Base-by-base conservation (phyloP, 2,329 filamentous ascomycete genomes). In the Botrytis hyacinthi region DNA sequence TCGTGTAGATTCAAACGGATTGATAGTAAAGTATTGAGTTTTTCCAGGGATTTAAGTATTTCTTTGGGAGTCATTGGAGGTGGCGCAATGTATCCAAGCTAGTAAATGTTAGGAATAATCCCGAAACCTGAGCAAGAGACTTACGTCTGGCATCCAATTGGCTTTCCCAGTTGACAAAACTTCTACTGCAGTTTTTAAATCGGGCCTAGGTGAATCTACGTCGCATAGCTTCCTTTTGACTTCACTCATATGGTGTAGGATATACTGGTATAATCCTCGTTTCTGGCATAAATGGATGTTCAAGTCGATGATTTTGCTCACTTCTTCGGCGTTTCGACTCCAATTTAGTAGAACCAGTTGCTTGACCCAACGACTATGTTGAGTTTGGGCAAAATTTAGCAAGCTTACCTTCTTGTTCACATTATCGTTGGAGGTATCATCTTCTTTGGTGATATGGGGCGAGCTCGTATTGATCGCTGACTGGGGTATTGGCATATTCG, bases 291-390 rank as follows among this genome's bases (percentile, higher is more conserved):
- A 86, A 85, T 95, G 94, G 40, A 87, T 86, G 80, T 92, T 93
- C 76, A 99, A 84, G 80, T 98, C 95, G 77, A 98, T 97, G 75
- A 98, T 87, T 82, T 92, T 94, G 84, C 92, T 92, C 78, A 98
- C 93, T 78, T 92, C 90, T 57, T 90, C 87, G 48, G 92, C 90
- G 81, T 93, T 91, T 79, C 92, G 88, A 80, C 92, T 93, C 96
- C 96, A 99, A 83, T 96, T 92, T 2, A 92, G 90, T 65, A 99
- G 91, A 35, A 99, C 94, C 32, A 98, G 86, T 12, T 95, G 89
- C 84, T 99, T 98, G 81, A 97, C 93, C 86, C 97, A 98, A 84
- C 93, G 94, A 44, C 91, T 90, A 80, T 97, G 91, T 79, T 92
- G 89, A 35, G 90, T 88, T 81, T 95, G 91, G 14, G 92, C 90